These are phyloP conservation scores for Daldinia eschscholtzii DNA, from an alignment of 2,329 filamentous ascomycete species.

Conservation along the genomic window DNA sequence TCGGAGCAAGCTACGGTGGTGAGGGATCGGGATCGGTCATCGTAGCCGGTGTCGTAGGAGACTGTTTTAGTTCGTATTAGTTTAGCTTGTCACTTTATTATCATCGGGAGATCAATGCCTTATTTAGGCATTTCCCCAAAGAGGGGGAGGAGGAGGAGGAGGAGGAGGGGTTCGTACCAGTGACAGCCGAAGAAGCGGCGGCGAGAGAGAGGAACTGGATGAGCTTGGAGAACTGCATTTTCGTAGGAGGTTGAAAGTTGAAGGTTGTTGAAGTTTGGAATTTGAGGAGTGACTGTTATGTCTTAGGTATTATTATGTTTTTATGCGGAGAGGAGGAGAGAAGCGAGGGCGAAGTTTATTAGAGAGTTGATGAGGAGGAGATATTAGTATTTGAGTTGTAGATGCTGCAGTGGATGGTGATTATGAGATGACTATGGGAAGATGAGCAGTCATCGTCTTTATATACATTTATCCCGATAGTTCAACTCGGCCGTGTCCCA, in stretches of 20 bases:
- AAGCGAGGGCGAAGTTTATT: conserved; percentile 27
- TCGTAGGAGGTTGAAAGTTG: conserved; percentile 18
- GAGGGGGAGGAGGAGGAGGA: not conserved
- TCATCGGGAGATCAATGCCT: conserved; percentile 1
- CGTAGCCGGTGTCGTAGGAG: conserved; percentile 80
- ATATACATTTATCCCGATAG: conserved; percentile 27
- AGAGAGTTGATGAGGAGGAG: conserved; percentile 13
- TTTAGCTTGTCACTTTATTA: conserved; percentile 31
- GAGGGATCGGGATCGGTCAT: conserved; percentile 68
- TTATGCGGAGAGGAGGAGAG: conserved; percentile 9
- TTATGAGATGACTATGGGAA: conserved; percentile 23
- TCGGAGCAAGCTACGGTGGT: conserved; percentile 74
- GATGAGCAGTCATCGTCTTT: conserved; percentile 27
- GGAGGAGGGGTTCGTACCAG: conserved; percentile 40
- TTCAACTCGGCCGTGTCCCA: conserved; percentile 5
- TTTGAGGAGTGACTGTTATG: not conserved
- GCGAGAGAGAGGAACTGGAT: conserved; percentile 48
- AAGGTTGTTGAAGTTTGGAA: not conserved
- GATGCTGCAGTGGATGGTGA: conserved; percentile 27
- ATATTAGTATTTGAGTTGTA: conserved; percentile 29
- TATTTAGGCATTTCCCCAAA: not conserved
- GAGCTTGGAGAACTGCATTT: conserved; percentile 52
- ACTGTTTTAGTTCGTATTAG: conserved; percentile 57
- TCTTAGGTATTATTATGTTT: conserved; percentile 7
- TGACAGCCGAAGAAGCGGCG: conserved; percentile 47